These are phyloP conservation scores for Clonostachys solani DNA, from an alignment of 2,329 filamentous ascomycete genomes.

Conservation along the genomic window DNA sequence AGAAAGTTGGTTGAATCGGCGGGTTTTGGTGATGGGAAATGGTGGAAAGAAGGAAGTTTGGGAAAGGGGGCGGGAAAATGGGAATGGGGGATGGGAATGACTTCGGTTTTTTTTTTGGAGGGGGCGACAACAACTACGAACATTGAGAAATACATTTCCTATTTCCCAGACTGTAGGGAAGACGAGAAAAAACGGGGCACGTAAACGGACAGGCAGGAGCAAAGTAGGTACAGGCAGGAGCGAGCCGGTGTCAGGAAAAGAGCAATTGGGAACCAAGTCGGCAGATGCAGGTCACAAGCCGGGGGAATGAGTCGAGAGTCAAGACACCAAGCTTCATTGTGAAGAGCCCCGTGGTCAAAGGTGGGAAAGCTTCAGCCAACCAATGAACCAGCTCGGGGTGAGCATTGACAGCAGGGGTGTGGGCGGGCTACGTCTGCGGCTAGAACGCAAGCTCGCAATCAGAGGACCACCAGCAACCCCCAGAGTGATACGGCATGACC, in stretches of 20 bases:
- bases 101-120: constrained; percentile 37
- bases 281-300: not conserved
- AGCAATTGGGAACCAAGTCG: not conserved
- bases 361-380: too few relatives aligned
- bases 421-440: too few relatives aligned
- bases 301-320: too few relatives aligned
- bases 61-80: constrained; percentile 9
- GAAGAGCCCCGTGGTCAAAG: too few relatives aligned
- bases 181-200: constrained; percentile 40
- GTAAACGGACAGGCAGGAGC: not conserved
- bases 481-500: too few relatives aligned
- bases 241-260: not conserved
- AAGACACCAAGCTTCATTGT: too few relatives aligned
- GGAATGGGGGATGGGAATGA: constrained; percentile 35
- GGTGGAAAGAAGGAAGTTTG: constrained; percentile 26
- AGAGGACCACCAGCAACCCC: too few relatives aligned
- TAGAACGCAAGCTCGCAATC: too few relatives aligned
- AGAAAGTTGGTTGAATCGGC: constrained; percentile 16
- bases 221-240: not conserved
- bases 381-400: too few relatives aligned
- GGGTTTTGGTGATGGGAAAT: constrained; percentile 14
- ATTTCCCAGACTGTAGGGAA: constrained; percentile 34
- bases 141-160: constrained; percentile 29
- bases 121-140: constrained; percentile 11
- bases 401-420: too few relatives aligned